Conservation (phyloP, 176 grass and related monocot species). For the Aegilops longissima region DNA sequence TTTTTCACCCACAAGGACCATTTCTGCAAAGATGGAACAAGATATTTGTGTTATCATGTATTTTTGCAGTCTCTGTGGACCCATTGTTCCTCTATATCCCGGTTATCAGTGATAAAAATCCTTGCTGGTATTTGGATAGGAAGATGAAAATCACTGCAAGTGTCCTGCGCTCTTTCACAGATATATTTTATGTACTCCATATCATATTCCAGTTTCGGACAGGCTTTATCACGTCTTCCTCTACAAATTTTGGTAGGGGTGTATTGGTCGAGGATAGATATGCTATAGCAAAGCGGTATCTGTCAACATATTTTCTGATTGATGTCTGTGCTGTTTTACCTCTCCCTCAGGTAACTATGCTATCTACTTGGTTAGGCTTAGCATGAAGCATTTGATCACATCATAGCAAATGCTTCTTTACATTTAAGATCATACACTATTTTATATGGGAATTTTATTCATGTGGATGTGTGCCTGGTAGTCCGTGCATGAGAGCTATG, state of each 20-base stretch:
- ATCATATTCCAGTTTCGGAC: conserved; percentile 92
- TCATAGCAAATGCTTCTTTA: background rate
- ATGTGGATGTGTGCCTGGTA: background rate
- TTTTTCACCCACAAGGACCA: conserved; percentile 81
- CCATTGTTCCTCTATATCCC: conserved; percentile 93
- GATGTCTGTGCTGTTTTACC: conserved; percentile 86
- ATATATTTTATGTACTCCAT: conserved; percentile 90
- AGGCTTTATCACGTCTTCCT: conserved; percentile 80
- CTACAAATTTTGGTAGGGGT: conserved; percentile 69
- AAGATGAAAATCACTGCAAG: conserved; percentile 68
- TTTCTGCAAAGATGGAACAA: conserved; percentile 97
- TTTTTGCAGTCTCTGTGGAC: conserved; percentile 82
- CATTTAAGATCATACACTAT: background rate
- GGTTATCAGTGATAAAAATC: conserved; percentile 41
- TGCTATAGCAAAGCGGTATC: conserved; percentile 68
- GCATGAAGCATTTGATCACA: background rate
- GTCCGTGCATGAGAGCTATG: background rate
- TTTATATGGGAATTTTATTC: background rate
- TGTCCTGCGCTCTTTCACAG: conserved; percentile 69
- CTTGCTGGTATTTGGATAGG: conserved; percentile 74
- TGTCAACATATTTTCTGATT: conserved; percentile 78
- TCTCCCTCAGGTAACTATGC: conserved; percentile 73
- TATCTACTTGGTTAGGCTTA: background rate
- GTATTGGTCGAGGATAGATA: conserved; percentile 61
- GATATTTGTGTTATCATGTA: conserved; percentile 92